A percentile compares a stretch with the other conserved stretches of the same genome.
These are phyloP conservation scores for Protomyces arabidopsidicola DNA, from an alignment of 1,139 yeast genomes.

Conservation along the genomic window DNA sequence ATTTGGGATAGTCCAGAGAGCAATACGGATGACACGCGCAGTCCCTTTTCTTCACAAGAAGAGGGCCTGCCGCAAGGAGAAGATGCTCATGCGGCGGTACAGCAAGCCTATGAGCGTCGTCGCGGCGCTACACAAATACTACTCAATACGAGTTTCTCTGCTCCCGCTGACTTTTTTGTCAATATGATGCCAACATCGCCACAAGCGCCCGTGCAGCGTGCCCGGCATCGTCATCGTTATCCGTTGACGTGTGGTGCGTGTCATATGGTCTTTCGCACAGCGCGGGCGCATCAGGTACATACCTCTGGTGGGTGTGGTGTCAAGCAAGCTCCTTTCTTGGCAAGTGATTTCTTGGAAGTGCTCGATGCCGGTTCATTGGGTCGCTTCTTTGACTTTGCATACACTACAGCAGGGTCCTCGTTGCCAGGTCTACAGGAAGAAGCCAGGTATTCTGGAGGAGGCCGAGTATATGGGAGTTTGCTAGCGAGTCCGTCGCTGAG, in stretches of 20 bases:
- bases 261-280: conserved; percentile 3
- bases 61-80: no score
- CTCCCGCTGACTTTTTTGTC: background rate
- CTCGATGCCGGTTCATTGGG: background rate
- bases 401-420: no score
- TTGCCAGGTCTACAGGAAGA: no score
- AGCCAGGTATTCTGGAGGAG: background rate
- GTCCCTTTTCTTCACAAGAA: no score
- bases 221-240: background rate
- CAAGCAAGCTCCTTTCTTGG: conserved; percentile 14
- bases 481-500: background rate
- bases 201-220: conserved; percentile 2
- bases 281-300: background rate
- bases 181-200: conserved; percentile 9
- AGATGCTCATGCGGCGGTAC: conserved; percentile 8
- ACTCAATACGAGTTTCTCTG: background rate
- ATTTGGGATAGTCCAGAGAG: no score
- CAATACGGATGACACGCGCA: no score
- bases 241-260: conserved; percentile 8
- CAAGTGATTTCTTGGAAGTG: conserved; percentile 4
- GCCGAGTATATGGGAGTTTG: no score
- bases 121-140: conserved; percentile 8
- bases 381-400: background rate
- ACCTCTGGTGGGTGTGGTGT: conserved; percentile 5
- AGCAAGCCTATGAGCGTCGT: conserved; percentile 8